Evolutionary conservation across 148 eudicot species (phyloP).

Genomic region (Vaccinium darrowii): DNA sequence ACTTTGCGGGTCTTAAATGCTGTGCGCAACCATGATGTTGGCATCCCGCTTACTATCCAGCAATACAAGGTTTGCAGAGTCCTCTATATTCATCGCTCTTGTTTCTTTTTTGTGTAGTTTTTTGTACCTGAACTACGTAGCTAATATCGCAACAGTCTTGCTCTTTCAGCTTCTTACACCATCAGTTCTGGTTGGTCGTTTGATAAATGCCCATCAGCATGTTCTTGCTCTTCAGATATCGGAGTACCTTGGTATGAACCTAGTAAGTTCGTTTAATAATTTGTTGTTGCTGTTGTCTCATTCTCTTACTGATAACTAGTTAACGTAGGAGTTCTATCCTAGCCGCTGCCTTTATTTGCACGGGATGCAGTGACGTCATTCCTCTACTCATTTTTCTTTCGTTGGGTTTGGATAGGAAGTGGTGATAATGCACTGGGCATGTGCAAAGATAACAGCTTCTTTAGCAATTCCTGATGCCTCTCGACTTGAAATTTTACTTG

Average conservation of each 20-base stretch:
- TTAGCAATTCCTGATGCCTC: conserved; percentile 69
- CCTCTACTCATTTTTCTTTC: conserved; percentile 8
- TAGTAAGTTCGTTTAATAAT: conserved; percentile 43
- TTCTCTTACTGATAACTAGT: conserved; percentile 1
- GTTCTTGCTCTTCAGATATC: conserved; percentile 80
- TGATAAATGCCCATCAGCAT: conserved; percentile 86
- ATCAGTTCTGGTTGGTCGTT: conserved; percentile 80
- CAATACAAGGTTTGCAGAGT: conserved; percentile 78
- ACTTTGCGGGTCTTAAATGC: conserved; percentile 90
- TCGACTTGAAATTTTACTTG: conserved; percentile 76
- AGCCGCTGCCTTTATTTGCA: conserved; percentile 10
- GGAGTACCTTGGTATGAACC: conserved; percentile 77
- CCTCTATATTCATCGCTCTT: not conserved
- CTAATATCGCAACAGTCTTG: conserved; percentile 13
- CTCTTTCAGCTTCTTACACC: conserved; percentile 80
- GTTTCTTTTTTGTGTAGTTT: not conserved
- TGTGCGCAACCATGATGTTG: conserved; percentile 80
- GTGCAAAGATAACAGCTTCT: conserved; percentile 75
- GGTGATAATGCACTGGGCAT: conserved; percentile 98
- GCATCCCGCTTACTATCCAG: conserved; percentile 92
- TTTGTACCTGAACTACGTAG: not conserved
- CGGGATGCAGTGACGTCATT: not conserved
- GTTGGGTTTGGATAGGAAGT: conserved; percentile 55
- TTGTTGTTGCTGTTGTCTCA: not conserved
- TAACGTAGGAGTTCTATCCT: not conserved